Base-by-base conservation (phyloP, 257 asterid species). In the Capsicum baccatum region DNA sequence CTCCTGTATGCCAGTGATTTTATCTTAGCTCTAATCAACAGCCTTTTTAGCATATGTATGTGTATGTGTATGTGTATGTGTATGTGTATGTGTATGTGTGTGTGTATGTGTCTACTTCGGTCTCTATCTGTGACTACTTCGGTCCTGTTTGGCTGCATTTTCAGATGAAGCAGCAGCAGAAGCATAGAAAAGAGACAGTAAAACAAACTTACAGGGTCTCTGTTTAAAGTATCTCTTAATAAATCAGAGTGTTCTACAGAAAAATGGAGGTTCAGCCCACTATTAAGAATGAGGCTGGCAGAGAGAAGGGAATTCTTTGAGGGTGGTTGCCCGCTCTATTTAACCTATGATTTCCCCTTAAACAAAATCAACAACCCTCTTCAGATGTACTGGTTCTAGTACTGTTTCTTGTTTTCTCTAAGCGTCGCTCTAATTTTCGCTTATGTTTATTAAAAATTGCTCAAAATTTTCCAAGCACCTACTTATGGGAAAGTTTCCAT, bases 301-400 rank as follows among this genome's bases (percentile, higher is more conserved):
- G 80, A 64, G 71, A 73, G 59, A 11, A 48, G 59, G 44, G 4
- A 73, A 47, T 54, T 73, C 42, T 48, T 73, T 5, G 60, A 73
- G 80, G 80, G 60, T 73, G 80, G 80, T 48, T 73, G 42, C 80
- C 15, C 59, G 17, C 79, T 73, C 19, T 6, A n/a, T 17, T 19
- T 73, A 19, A 19, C 80, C 80, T 73, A 19, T 73, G 80, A 73
- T 73, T 73, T 73, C 60, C 16, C 39, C 9, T 14, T 13, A 13
- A 48, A 74, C 17, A 11, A 12, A 74, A 74, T 0, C 60, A 12
- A 74, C 44, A 50, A 50, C 60, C 44, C 80, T 74, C 37, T 74
- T 11, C 60, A 74, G 5, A n/a, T 10, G 16, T 48, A 48, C 26
- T 26, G 26, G 26, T 26, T 26, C 80, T 19, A 19, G 58, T 50